Percentiles rank a stretch among this genome's conserved stretches.
phyloP scores from a whole-genome alignment of 345 rosid genomes.

The Hirschfeldia incana region DNA sequence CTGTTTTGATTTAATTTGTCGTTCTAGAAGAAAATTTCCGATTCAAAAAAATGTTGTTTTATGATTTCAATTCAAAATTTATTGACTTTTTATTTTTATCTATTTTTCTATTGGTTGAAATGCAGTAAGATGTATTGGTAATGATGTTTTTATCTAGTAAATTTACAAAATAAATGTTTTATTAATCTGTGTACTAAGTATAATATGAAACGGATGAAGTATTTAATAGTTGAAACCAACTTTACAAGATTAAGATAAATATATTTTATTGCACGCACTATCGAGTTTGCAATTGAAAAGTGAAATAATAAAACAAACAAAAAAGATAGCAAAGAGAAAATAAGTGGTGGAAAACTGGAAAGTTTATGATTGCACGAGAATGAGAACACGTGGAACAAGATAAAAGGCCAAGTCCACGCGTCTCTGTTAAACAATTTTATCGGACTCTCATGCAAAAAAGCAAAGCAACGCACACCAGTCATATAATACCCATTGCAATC shows the following conservation, averaged over 20 bases:
- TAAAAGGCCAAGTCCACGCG: slow-evolving; percentile 15
- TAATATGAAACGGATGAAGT: too few relatives aligned
- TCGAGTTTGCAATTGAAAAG: slow-evolving; percentile 13
- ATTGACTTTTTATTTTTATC: too few relatives aligned
- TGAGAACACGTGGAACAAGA: slow-evolving; percentile 35
- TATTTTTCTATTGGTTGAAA: too few relatives aligned
- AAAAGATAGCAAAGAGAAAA: slow-evolving; percentile 13
- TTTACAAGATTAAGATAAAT: background rate
- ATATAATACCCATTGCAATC: slow-evolving; percentile 26
- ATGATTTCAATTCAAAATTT: too few relatives aligned
- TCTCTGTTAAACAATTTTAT: slow-evolving; percentile 21
- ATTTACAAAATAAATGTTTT: too few relatives aligned
- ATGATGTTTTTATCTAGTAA: too few relatives aligned
- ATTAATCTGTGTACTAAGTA: too few relatives aligned
- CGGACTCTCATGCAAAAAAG: slow-evolving; percentile 33
- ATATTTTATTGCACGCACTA: slow-evolving; percentile 32
- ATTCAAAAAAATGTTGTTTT: too few relatives aligned
- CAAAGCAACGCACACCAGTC: slow-evolving; percentile 41
- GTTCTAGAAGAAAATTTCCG: too few relatives aligned
- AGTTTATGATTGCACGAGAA: slow-evolving; percentile 33
- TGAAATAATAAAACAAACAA: background rate
- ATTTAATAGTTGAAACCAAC: too few relatives aligned
- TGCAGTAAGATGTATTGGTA: too few relatives aligned
- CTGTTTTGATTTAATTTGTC: too few relatives aligned
- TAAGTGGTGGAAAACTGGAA: slow-evolving; percentile 36